These are phyloP conservation scores for Colletotrichum cordylinicola DNA, from an alignment of 2,329 filamentous ascomycete species.

Conservation along the genomic window DNA sequence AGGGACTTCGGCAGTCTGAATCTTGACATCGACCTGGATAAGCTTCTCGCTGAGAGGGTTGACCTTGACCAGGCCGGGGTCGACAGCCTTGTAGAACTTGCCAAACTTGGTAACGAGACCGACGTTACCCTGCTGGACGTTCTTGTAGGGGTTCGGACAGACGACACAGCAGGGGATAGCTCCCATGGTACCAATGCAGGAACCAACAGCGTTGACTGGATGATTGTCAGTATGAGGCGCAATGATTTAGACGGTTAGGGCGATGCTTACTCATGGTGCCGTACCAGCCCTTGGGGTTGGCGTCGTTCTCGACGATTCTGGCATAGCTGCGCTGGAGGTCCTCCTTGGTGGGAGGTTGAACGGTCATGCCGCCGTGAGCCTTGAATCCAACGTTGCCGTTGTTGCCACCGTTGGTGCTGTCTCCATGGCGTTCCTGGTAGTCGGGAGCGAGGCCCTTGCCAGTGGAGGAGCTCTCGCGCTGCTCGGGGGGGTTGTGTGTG, in stretches of 20 bases:
- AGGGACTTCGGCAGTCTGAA: slow-evolving; percentile 96
- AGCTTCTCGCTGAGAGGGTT: slow-evolving; percentile 93
- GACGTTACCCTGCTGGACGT: slow-evolving; percentile 90
- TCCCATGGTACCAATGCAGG: slow-evolving; percentile 77
- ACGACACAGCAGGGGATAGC: slow-evolving; percentile 90
- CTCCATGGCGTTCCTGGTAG: slow-evolving; percentile 9
- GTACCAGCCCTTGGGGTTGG: slow-evolving; percentile 84
- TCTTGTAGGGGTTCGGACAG: slow-evolving; percentile 96
- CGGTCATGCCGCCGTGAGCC: slow-evolving; percentile 64
- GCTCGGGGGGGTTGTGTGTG: background rate
- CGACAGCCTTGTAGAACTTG: slow-evolving; percentile 91
- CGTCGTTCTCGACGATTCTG: slow-evolving; percentile 66
- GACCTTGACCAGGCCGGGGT: slow-evolving; percentile 96
- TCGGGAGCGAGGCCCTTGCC: slow-evolving; percentile 20
- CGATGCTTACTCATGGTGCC: slow-evolving; percentile 75
- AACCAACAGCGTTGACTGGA: slow-evolving; percentile 75
- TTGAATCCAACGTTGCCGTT: slow-evolving; percentile 47
- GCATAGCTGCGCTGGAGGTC: slow-evolving; percentile 89
- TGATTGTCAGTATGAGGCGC: background rate
- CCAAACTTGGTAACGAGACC: slow-evolving; percentile 96
- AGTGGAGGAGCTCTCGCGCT: slow-evolving; percentile 14
- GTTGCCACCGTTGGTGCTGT: slow-evolving; percentile 23
- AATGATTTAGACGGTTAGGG: background rate
- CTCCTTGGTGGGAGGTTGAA: slow-evolving; percentile 80
- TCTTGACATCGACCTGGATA: slow-evolving; percentile 96